Evolutionary conservation across 2,329 filamentous ascomycete species (phyloP).

Genomic region (Lizonia empirigonia): DNA sequence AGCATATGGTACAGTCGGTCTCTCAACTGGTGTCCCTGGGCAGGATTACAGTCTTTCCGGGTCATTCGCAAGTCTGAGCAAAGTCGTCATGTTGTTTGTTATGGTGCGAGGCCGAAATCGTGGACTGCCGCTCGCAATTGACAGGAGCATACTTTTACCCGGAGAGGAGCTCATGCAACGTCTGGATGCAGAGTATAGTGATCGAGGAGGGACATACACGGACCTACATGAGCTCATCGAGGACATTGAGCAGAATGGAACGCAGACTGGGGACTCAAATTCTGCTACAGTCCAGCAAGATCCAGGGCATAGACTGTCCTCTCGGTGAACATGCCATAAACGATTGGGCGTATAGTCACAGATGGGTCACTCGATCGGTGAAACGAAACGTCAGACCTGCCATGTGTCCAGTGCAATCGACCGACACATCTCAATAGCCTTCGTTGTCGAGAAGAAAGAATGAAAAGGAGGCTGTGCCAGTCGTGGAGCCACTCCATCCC

Average conservation of each 20-base stretch:
- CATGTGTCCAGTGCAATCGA: too few species aligned
- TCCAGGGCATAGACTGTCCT: slow-evolving; percentile 3
- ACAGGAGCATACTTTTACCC: slow-evolving; percentile 39
- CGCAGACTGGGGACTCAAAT: slow-evolving; percentile 2
- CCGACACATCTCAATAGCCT: neutral
- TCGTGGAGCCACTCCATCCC: slow-evolving; percentile 4
- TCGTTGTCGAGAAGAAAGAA: neutral
- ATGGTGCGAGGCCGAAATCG: slow-evolving; percentile 53
- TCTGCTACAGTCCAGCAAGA: slow-evolving; percentile 18
- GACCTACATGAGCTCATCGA: slow-evolving; percentile 23
- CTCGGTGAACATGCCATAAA: slow-evolving; percentile 3
- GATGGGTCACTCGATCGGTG: neutral
- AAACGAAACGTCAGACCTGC: neutral
- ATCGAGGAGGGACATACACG: slow-evolving; percentile 18
- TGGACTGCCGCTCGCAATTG: slow-evolving; percentile 39
- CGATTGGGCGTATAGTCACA: neutral
- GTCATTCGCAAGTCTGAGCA: slow-evolving; percentile 60
- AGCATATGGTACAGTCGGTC: slow-evolving; percentile 66
- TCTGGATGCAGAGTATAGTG: slow-evolving; percentile 39
- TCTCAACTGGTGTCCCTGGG: slow-evolving; percentile 62
- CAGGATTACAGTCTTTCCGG: slow-evolving; percentile 62
- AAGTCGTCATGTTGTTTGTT: slow-evolving; percentile 63
- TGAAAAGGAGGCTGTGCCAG: slow-evolving; percentile 9
- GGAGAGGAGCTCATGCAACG: slow-evolving; percentile 44
- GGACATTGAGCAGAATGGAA: slow-evolving; percentile 26